Base-by-base conservation (phyloP, 2,329 filamentous ascomycete genomes). In the Chlorencoelia australis region DNA sequence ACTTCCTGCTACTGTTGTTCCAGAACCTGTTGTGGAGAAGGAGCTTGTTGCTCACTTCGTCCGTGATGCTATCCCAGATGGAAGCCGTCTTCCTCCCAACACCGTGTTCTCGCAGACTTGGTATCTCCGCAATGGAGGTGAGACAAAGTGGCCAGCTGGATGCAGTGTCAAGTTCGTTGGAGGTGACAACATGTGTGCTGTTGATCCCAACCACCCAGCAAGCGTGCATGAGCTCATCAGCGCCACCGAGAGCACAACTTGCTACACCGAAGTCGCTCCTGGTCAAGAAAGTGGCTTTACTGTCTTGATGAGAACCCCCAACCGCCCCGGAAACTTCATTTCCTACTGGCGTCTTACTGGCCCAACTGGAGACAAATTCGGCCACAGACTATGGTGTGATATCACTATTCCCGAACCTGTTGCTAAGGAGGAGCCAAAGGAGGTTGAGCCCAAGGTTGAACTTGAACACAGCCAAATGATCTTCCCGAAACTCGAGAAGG, bases 281-380 rank as follows among this genome's bases (percentile, higher is more conserved):
- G 86, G 85, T 19, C 73, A 89, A 56, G 75, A 81, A 50, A 75
- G 78, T 41, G 67, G 79, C 15, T 98, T 98, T 66, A 85, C 82
- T 24, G 82, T 95, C 22, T 66, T 80, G 27, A 76, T 98, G 59
- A 85, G 86, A 59, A 84, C 86, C 13, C 87, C 89, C 11, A 62
- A 67, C 35, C 82, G 82, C 32, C 63, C 75, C 37, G 88, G 89
- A 37, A 83, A 81, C 59, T 71, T 79, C 41, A 91, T 94, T 54
- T 96, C 91, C 2, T 95, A 95, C 71, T 98, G 91, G 91, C 87
- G 89, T 44, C 67, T 98, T 47, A 93, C 88, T 50, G 78, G 84
- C 41, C 70, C 77, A 6, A 78, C 85, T 39, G 88, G 88, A 16
- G 67, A 72, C 46, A 82, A 85, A 46, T 95, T 96, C 47, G 91